These are phyloP conservation scores for Ogataea ganodermae DNA, from an alignment of 805 yeast genomes.

Conservation along the genomic window DNA sequence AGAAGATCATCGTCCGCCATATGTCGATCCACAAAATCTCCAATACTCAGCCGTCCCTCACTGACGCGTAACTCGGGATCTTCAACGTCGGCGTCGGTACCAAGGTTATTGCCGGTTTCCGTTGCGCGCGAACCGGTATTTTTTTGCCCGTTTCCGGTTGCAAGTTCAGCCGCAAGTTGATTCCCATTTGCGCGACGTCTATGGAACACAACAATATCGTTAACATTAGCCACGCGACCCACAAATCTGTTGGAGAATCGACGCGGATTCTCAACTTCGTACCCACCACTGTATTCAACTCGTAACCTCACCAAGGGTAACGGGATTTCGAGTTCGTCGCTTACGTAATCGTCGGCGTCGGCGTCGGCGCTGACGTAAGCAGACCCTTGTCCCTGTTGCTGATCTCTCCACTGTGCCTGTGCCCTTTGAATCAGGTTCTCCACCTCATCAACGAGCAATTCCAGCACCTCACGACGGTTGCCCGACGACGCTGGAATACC, in stretches of 20 bases:
- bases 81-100: slow-evolving; percentile 43
- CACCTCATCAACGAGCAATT: slow-evolving; percentile 62
- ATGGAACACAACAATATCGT: slow-evolving; percentile 76
- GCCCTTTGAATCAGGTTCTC: slow-evolving; percentile 68
- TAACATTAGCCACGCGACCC: slow-evolving; percentile 87
- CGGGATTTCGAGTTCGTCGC: slow-evolving; percentile 48
- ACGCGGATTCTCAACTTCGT: slow-evolving; percentile 87
- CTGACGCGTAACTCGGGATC: slow-evolving; percentile 28
- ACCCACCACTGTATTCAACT: slow-evolving; percentile 89
- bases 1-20: slow-evolving; percentile 64
- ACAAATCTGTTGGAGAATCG: slow-evolving; percentile 88
- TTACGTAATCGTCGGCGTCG: slow-evolving; percentile 22
- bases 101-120: too few relatives aligned
- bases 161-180: slow-evolving; percentile 18
- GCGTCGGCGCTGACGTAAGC: too few relatives aligned
- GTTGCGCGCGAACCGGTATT: too few relatives aligned
- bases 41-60: slow-evolving; percentile 25
- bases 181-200: slow-evolving; percentile 38
- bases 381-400: too few relatives aligned
- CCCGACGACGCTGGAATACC: slow-evolving; percentile 62
- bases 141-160: slow-evolving; percentile 34
- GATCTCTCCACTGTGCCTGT: slow-evolving; percentile 46
- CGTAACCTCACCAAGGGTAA: slow-evolving; percentile 79
- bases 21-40: slow-evolving; percentile 62
- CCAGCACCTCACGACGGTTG: slow-evolving; percentile 59